A percentile compares a stretch with the other conserved stretches of the same genome.
phyloP scores from a whole-genome alignment of 2,329 filamentous ascomycete genomes.

The Microsporum canis region DNA sequence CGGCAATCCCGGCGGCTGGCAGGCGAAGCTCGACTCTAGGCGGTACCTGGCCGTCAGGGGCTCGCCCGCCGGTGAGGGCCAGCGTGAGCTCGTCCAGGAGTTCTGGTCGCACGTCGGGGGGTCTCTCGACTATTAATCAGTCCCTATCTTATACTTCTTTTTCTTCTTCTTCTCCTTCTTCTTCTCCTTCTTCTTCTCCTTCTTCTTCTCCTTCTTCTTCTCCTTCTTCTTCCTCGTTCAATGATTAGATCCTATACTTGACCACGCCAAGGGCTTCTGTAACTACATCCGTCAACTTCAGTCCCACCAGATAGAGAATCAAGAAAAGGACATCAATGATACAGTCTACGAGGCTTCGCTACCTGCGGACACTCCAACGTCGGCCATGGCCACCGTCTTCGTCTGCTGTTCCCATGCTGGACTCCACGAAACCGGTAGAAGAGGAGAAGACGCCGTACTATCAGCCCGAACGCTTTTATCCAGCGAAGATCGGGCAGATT shows the following conservation, averaged over 20 bases:
- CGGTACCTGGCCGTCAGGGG: constrained; percentile 39
- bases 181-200: too few species aligned
- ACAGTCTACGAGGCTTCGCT: too few species aligned
- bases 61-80: constrained; percentile 23
- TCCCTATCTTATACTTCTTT: too few species aligned
- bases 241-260: too few species aligned
- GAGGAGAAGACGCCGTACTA: neutral
- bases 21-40: constrained; percentile 45
- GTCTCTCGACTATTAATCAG: constrained; percentile 23
- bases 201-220: too few species aligned
- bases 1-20: constrained; percentile 48
- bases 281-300: too few species aligned
- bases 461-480: neutral
- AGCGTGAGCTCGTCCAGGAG: constrained; percentile 33
- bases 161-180: too few species aligned
- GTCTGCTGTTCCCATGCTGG: neutral
- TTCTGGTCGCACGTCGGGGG: constrained; percentile 34
- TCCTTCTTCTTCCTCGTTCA: too few species aligned
- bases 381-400: neutral
- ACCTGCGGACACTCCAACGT: neutral
- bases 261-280: too few species aligned
- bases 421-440: neutral
- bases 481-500: neutral
- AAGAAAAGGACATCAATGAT: too few species aligned
- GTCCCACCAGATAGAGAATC: too few species aligned